These are phyloP conservation scores for Henningerozyma blattae DNA, from an alignment of 805 yeast genomes.

Conservation along the genomic window DNA sequence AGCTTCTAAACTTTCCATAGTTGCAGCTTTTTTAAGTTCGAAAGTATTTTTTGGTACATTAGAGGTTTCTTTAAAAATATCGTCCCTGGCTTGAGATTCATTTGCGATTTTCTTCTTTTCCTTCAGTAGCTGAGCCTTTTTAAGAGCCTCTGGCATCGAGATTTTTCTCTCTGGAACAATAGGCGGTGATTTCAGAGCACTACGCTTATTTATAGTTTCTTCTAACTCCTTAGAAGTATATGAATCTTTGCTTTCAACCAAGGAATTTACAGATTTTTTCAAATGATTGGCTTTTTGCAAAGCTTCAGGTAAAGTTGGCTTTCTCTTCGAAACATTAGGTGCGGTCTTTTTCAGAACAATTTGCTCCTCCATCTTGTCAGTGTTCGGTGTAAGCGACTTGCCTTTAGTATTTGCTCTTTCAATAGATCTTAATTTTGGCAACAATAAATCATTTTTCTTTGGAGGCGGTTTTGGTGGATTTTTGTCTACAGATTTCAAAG, in stretches of 20 bases:
- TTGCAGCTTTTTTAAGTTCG: not conserved
- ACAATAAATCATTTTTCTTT: slow-evolving; percentile 2
- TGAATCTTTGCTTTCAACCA: not conserved
- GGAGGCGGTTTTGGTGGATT: slow-evolving; percentile 6
- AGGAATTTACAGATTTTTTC: not conserved
- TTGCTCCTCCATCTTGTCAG: not conserved
- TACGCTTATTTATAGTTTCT: not conserved
- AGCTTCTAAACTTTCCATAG: slow-evolving; percentile 7
- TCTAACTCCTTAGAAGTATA: not conserved
- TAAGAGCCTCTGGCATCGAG: slow-evolving; percentile 20
- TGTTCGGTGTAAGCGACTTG: not conserved
- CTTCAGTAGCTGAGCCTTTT: slow-evolving; percentile 11
- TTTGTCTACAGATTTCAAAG: not conserved
- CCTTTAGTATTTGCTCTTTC: not conserved
- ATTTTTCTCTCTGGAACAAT: slow-evolving; percentile 18
- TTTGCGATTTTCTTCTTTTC: not conserved
- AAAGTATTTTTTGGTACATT: not conserved
- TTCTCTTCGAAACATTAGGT: slow-evolving; percentile 4
- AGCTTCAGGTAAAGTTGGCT: slow-evolving; percentile 14
- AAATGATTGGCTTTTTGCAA: slow-evolving; percentile 4
- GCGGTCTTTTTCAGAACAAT: slow-evolving; percentile 5
- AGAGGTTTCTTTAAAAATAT: too few species aligned
- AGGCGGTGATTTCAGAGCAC: slow-evolving; percentile 11
- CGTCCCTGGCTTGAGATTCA: not conserved
- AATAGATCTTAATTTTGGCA: slow-evolving; percentile 11